Base-by-base conservation (phyloP, 495 filamentous ascomycete species). In the Podospora australis region DNA sequence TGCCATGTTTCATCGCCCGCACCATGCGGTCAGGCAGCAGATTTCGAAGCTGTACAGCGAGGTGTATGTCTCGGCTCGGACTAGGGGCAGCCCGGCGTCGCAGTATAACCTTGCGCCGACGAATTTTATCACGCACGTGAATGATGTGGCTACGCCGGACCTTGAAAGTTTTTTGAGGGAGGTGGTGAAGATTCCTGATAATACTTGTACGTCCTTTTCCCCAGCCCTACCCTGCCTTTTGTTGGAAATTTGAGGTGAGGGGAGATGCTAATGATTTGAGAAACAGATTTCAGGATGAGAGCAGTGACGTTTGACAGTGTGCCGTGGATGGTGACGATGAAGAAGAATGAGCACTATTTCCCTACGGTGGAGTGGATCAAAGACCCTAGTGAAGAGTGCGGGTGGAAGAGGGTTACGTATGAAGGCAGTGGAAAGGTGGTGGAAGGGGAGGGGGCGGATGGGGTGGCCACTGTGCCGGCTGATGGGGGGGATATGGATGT, bases 301-400 rank as follows among this genome's bases (percentile, higher is more conserved):
- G 87, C 90, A 8, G 86, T 96, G 61, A 97, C 92, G 2, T 99
- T 97, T 59, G 92, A 99, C 63, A 94, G 92, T 53, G 89, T 97
- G 13, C 91, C 90, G 11, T 99, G 90, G 86, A 87, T 97, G 20
- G 86, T 92, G 16, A 96, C 91, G 21, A 96, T 99, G 83, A 99
- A 99, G 81, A 99, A 99, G 81, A 94, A 95, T 64, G 94, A 99
- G 65, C 92, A 99, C 67, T 99, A 99, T 63, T 95, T 95, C 77
- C 87, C 88, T 9, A 91, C 87, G 50, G 84, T 88, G 62, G 88
- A 95, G 65, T 90, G 87, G 64, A 77, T 85, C 59, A 90, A 90
- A 59, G 86, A 91, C 44, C 54, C 72, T 8, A 68, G 70, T 6
- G 71, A 78, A 44, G 67, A 71, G 0, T 77, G 74, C 32, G 86